Base-by-base conservation (phyloP, 2,329 filamentous ascomycete genomes). In the Fusarium compactum region DNA sequence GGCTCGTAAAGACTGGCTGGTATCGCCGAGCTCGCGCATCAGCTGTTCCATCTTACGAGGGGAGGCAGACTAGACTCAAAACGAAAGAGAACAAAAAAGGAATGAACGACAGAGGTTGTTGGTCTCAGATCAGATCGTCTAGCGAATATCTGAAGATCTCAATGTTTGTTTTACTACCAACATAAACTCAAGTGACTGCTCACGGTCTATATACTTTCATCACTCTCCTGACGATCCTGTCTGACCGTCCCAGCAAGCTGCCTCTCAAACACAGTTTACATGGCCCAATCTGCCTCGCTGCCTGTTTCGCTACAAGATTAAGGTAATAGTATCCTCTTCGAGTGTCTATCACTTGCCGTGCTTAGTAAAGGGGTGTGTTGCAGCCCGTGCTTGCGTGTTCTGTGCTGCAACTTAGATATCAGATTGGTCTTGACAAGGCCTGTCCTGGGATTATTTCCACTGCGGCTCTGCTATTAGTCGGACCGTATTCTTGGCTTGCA, bases 381-480 rank as follows among this genome's bases (percentile, higher is more conserved):
- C 14, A n/a, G 50, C 38, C 50, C 15, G 32, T 53, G 50, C 32
- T 14, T 41, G n/a, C 24, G 10, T 9, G 24, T n/a, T 53, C 7
- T 14, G 29, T 30, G 20, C n/a, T 24, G 20, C n/a, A 30, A 15
- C 8, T 27, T 8, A 22, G 50, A 41, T 27, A 53, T n/a, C 24
- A 38, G 34, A 38, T 18, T 38, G 34, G 18, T 4, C 34, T 38
- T 11, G 9, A n/a, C 34, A 38, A 10, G 34, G 34, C 6, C 9
- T n/a, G 9, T n/a, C 34, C 9, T 15, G 6, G 32, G 10, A 16
- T 12, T 22, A 18, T 15, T 22, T 20, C 24, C 22, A 51, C 6
- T 57, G 54, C 45, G 44, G 54, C 43, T 50, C 54, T 50, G 44
- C 48, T 18, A 57, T n/a, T 50, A 45, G 54, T 12, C 8, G 44